Base-by-base conservation (phyloP, 2,329 filamentous ascomycete species). In the Sarocladiaceae sp. region DNA sequence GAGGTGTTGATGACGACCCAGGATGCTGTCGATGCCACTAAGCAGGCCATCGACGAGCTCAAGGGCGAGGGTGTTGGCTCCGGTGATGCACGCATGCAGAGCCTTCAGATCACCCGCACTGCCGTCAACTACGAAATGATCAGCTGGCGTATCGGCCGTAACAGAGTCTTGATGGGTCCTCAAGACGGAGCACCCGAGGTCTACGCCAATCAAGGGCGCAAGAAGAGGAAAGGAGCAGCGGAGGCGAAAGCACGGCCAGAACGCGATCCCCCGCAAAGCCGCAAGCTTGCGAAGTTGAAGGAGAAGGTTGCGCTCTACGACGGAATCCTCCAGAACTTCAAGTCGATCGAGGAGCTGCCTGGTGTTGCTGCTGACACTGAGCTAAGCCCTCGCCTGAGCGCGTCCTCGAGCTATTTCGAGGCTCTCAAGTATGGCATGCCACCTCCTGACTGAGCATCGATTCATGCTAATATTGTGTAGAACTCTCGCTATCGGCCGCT, bases 101-200 rank as follows among this genome's bases (percentile, higher is more conserved):
- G 89, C 54, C 70, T 98, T 35, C 90, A 95, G 53, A 85, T 98
- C 47, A 95, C 90, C 3, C 84, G 86, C 49, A 94, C 94, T 0
- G 89, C 91, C 2, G 88, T 97, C 46, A 95, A 93, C 63, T 97
- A 95, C 62, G 87, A 88, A 52, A 80, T 96, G 64, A 85, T 98
- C 46, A 90, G 88, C 58, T 97, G 90, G 90, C 79, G 93, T 61
- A 87, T 97, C 51, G 91, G 91, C 20, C 83, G 93, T 39, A 97
- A 98, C 63, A 77, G 93, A 44, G 84, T 95, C 0, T 69, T 98
- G 49, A 87, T 88, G 43, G 90, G 91, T n/a, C 69, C 78, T 6
- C 74, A 85, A 45, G 91, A 97, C 54, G 91, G 91, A 3, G 75
- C 87, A 13, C 63, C 74, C 13, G 63, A 76, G 16, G 72, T 75